Percentiles rank a stretch among this genome's conserved stretches.
Evolutionary conservation across 1,284 basidiomycete species (phyloP).

Genomic region (Apiotrichum veenhuisii): DNA sequence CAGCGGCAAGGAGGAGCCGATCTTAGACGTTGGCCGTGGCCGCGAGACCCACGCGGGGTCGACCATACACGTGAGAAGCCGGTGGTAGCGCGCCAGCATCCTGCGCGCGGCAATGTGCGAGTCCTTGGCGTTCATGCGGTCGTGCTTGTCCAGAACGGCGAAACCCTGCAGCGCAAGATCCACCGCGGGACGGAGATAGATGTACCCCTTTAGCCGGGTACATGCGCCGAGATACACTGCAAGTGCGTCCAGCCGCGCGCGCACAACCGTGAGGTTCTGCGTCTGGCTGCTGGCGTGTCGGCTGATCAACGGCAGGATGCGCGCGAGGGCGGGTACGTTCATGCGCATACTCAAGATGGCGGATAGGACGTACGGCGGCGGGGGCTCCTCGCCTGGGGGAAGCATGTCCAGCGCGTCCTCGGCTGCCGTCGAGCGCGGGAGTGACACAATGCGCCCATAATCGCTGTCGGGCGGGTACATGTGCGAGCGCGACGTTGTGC

Average conservation of each 20-base stretch:
- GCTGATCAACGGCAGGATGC: not conserved
- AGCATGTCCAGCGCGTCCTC: not conserved
- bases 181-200: not conserved
- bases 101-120: not conserved
- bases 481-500: not conserved
- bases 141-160: not conserved
- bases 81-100: slow-evolving; percentile 1
- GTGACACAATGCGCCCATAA: not conserved
- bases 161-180: not conserved
- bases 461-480: not conserved
- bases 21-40: not conserved
- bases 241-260: not conserved
- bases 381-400: too few relatives aligned
- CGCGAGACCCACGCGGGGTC: not conserved
- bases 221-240: not conserved
- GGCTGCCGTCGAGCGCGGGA: not conserved
- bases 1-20: not conserved
- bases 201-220: not conserved
- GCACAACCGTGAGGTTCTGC: not conserved
- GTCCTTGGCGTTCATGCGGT: not conserved
- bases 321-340: not conserved
- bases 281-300: too few relatives aligned
- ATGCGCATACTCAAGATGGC: not conserved
- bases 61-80: not conserved
- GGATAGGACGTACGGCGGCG: not conserved